Base-by-base conservation (phyloP, 2,329 filamentous ascomycete genomes). In the Fusarium haematococcum region DNA sequence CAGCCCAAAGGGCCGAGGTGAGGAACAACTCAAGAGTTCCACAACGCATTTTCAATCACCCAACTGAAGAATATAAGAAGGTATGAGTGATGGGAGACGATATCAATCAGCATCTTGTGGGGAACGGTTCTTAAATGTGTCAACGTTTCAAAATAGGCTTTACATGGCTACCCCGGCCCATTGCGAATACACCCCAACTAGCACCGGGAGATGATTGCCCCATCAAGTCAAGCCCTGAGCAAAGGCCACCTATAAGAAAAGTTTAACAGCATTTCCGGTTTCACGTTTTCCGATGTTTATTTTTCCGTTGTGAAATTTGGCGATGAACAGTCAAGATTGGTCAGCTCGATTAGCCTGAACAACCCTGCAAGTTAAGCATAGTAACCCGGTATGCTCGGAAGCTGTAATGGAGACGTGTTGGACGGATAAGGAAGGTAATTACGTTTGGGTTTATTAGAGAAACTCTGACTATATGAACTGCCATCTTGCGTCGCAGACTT, bases 1-100 rank as follows among this genome's bases (percentile, higher is more conserved):
- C 48, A 3, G 67, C 37, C 11, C 71, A 56, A 8, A 61, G 56
- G 16, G 76, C 70, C 3, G 67, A 64, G 7, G 64, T 50, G 0
- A 75, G 11, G 50, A 54, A n/a, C 18, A 54, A 6, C 27, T 54
- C 27, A 54, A 54, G 50, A 52, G 48, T 4, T 2, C 48, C 18
- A 30, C 48, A 20, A 32, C 27, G 27, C 50, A 54, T 54, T 30
- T 13, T 54, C n/a, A n/a, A n/a, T 54, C 27, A 20, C 30, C 50
- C 11, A 32, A 6, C 3, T 52, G 5, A 30, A 9, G 11, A 33
- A 14, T 9, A 33, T 14, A 33, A 33, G 50, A 54, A 54, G 27
- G 27, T 54, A 32, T 20, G n/a, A 54, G 50, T 14, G 27, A 33
- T 54, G 27, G 5, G 30, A 54, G 11, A 54, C n/a, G 18, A 20